Conservation (phyloP, 2,329 filamentous ascomycete species). For the Diplodia mutila region DNA sequence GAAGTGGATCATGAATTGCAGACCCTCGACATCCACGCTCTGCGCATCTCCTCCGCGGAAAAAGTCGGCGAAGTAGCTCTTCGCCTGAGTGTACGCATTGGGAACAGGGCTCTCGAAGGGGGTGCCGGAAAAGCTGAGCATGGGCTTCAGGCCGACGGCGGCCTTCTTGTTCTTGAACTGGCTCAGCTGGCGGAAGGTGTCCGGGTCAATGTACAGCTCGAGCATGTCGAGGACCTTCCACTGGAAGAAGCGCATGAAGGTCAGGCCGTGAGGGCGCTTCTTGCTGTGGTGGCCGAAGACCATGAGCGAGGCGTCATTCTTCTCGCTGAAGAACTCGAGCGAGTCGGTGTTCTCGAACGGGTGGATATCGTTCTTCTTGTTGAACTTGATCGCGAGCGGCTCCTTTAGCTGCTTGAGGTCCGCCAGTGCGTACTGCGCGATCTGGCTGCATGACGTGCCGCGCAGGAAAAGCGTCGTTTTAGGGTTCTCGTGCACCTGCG, state of each 20-base stretch:
- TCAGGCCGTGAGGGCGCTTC: slow-evolving; percentile 92
- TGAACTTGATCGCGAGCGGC: slow-evolving; percentile 85
- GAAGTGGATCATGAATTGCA: slow-evolving; percentile 88
- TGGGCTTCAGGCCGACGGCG: slow-evolving; percentile 80
- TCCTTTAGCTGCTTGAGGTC: slow-evolving; percentile 85
- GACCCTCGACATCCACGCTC: slow-evolving; percentile 90
- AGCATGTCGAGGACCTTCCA: slow-evolving; percentile 93
- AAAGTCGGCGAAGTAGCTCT: slow-evolving; percentile 85
- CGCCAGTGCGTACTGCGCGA: slow-evolving; percentile 79
- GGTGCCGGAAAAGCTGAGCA: slow-evolving; percentile 88
- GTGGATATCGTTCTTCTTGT: slow-evolving; percentile 94
- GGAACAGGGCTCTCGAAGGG: slow-evolving; percentile 81
- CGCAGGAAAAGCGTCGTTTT: slow-evolving; percentile 89
- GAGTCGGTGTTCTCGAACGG: slow-evolving; percentile 89
- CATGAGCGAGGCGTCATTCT: slow-evolving; percentile 89
- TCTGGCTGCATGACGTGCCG: slow-evolving; percentile 80
- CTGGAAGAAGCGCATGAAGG: slow-evolving; percentile 79
- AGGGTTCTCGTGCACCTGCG: slow-evolving; percentile 85
- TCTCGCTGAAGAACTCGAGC: slow-evolving; percentile 93
- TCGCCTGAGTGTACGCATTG: slow-evolving; percentile 81
- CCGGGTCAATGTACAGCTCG: slow-evolving; percentile 80
- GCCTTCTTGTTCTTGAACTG: slow-evolving; percentile 70
- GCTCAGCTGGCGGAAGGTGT: slow-evolving; percentile 68
- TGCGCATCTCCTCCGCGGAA: slow-evolving; percentile 81
- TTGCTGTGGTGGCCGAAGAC: slow-evolving; percentile 86